Percentiles rank a stretch among this genome's conserved stretches.
phyloP scores from a whole-genome alignment of 345 rosid species.

The Euphorbia tirucalli region DNA sequence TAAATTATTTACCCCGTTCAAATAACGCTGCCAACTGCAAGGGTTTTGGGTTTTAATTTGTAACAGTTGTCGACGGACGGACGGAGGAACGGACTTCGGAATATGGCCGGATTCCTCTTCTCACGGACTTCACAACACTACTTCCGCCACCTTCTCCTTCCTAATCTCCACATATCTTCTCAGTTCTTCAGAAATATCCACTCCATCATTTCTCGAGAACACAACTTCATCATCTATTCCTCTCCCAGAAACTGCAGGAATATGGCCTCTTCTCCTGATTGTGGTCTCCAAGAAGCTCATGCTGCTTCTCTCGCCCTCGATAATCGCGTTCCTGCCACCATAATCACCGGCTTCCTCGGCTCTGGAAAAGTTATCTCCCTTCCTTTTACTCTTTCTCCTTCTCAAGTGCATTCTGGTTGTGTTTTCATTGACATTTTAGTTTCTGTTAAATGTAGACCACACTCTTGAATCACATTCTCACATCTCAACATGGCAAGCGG shows the following conservation, averaged over 20 bases:
- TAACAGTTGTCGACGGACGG: not conserved
- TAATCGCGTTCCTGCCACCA: slow-evolving; percentile 59
- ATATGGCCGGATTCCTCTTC: slow-evolving; percentile 27
- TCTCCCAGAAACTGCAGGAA: not conserved
- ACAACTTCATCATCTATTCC: not conserved
- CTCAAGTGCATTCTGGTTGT: not conserved
- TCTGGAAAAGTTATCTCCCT: slow-evolving; percentile 52
- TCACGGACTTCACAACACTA: slow-evolving; percentile 21
- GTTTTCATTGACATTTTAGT: not conserved
- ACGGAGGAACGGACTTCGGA: not conserved
- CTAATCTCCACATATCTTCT: slow-evolving; percentile 7
- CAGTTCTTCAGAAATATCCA: slow-evolving; percentile 17
- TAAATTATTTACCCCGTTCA: too few relatives aligned
- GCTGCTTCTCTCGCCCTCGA: slow-evolving; percentile 25
- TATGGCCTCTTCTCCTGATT: slow-evolving; percentile 26
- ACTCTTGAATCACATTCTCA: slow-evolving; percentile 69
- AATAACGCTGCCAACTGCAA: not conserved
- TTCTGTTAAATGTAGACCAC: slow-evolving; percentile 46
- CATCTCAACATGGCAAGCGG: slow-evolving; percentile 67
- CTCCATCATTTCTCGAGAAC: slow-evolving; percentile 10
- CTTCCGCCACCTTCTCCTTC: slow-evolving; percentile 18
- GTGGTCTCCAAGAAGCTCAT: slow-evolving; percentile 12
- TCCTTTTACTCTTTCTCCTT: not conserved
- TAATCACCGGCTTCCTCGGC: slow-evolving; percentile 77
- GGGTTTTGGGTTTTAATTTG: not conserved